Evolutionary conservation across 1,284 basidiomycete genomes (phyloP), one percentile per base, ranked within the genome.

Genomic region (Coniferiporia sulphurascens): DNA sequence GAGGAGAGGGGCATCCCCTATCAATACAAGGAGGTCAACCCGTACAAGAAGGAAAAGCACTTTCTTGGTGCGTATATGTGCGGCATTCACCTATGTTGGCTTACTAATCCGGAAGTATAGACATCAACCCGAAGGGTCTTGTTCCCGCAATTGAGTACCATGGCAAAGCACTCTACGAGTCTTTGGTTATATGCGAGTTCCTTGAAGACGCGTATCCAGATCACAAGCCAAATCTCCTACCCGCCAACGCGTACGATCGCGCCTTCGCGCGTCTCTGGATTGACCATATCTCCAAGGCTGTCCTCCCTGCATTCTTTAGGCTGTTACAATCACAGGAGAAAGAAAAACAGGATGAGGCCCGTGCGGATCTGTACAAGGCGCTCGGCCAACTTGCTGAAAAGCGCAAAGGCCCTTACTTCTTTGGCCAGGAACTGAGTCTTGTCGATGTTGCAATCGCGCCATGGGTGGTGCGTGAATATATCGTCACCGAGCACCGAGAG

Each of bases 11-110:
- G 78, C 0, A 81, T 86, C 35, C 80, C 80, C 1, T 87, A 87
- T 66, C 82, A 85, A 63, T 85, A 84, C 67, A 78, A 78, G 62
- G 82, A 88, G 68, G 79, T 86, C 19, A 87, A 89, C 67, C 85
- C 85, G 0, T 88, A 88, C 74, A 81, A 82, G 71, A 87, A 88
- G 65, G 85, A 86, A 62, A 73, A 79, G 35, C 76, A 82, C 50
- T 83, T 87, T 66, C 73, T 85, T 22, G 77, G 81, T 80, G 54
- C 17, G 73, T 59, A 3, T 1, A 51, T 19, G 35, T n/a, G 22
- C 3, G 22, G 17, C 55, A 55, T 19, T 49, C 54, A 35, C 52
- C 22, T n/a, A 41, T 43, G 27, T 48, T 45, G 21, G 6, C 17
- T 12, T 12, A 19, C 44, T 41, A 41, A 41, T 12, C 38, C 7